These are phyloP conservation scores for Phialophora macrospora DNA, from an alignment of 2,329 filamentous ascomycete species.

Conservation along the genomic window DNA sequence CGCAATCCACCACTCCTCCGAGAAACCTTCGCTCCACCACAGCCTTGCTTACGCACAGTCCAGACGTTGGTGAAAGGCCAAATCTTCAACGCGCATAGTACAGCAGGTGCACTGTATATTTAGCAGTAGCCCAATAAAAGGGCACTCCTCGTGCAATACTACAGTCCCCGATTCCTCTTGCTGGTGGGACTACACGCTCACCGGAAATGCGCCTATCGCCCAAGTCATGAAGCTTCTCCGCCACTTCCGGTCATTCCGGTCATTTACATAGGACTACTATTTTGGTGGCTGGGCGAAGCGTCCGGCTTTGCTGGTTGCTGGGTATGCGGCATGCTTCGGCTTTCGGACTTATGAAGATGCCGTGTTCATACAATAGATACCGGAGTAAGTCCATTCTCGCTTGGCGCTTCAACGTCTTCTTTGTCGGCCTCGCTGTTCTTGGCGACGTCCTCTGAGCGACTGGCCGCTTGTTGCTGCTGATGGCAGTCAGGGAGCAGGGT, in stretches of 20 bases:
- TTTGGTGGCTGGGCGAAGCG: background rate
- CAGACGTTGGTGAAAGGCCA: background rate
- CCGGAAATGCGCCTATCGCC: background rate
- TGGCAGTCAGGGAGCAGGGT: background rate
- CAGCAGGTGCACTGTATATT: too few species aligned
- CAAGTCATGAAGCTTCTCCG: background rate
- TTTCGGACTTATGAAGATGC: background rate
- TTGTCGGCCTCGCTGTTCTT: background rate
- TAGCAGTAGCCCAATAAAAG: background rate
- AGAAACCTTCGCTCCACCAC: background rate
- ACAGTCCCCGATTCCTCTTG: background rate
- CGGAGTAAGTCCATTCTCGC: too few species aligned
- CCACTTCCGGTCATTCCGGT: constrained; percentile 10
- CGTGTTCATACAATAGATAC: background rate
- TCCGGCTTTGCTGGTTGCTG: background rate
- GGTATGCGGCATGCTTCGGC: constrained; percentile 5
- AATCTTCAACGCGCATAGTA: background rate
- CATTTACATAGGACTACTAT: background rate
- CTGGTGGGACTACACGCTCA: background rate
- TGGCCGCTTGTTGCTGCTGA: background rate
- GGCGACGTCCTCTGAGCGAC: background rate
- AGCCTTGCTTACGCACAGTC: background rate
- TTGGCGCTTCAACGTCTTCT: background rate
- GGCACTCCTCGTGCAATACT: background rate
- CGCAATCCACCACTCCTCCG: background rate